Evolutionary conservation across 2,329 filamentous ascomycete species (phyloP).

Genomic region (Monilinia fructicola): DNA sequence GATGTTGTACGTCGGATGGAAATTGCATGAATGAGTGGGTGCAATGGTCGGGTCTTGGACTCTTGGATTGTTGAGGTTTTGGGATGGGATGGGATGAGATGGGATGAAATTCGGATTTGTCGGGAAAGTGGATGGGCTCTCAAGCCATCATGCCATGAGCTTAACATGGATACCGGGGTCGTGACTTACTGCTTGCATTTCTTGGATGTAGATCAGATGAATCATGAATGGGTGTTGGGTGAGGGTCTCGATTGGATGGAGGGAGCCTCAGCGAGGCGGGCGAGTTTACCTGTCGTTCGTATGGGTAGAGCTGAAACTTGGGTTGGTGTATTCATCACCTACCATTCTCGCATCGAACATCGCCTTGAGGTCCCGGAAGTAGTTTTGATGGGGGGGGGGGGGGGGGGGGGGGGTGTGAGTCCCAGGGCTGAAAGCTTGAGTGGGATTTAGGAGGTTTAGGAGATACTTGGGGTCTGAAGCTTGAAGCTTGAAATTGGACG

Average conservation of each 20-base stretch:
- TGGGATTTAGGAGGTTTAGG: too few species aligned
- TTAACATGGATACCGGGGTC: background rate
- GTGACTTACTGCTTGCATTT: too few species aligned
- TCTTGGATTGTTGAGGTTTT: background rate
- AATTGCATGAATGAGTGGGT: too few species aligned
- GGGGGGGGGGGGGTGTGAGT: too few species aligned
- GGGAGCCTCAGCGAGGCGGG: constrained; percentile 1
- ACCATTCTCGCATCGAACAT: too few species aligned
- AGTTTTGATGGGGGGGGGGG: too few species aligned
- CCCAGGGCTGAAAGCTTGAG: too few species aligned
- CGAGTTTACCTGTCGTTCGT: background rate
- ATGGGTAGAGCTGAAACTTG: background rate
- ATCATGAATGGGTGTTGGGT: background rate
- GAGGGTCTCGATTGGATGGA: background rate
- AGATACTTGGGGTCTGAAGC: too few species aligned
- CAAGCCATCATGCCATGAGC: background rate
- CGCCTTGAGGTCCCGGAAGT: too few species aligned
- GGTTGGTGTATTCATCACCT: background rate
- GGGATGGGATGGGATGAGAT: background rate
- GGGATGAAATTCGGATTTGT: background rate
- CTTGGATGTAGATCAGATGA: background rate
- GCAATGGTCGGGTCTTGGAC: too few species aligned
- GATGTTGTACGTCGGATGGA: background rate
- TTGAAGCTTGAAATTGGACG: too few species aligned
- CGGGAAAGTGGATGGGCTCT: background rate